A percentile compares a stretch with the other conserved stretches of the same genome.
Conservation (phyloP, 495 filamentous ascomycete genomes). For the Aspergillus bertholletiae region DNA sequence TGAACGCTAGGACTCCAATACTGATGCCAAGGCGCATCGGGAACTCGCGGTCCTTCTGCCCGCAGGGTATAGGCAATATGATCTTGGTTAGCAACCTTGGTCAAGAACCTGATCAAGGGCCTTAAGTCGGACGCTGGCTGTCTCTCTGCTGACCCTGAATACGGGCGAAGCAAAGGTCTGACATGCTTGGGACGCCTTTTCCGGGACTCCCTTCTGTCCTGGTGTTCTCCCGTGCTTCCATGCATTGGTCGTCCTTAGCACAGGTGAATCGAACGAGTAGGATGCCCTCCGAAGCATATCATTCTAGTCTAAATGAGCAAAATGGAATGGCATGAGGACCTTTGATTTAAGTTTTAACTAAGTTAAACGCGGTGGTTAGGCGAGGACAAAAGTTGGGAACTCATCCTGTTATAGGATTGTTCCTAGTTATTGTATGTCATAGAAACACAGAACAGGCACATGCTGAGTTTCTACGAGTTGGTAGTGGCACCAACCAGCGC, state of each 20-base stretch:
- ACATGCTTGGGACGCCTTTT: background rate
- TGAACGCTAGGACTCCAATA: background rate
- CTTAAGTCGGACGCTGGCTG: no score
- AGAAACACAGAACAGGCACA: no score
- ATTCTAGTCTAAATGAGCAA: background rate
- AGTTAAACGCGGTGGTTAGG: background rate
- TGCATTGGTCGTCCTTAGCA: slow-evolving; percentile 19
- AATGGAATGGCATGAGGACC: background rate
- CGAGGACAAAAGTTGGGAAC: background rate
- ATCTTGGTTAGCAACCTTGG: background rate
- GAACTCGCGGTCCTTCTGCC: background rate
- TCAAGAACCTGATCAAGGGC: no score
- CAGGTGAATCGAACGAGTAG: background rate
- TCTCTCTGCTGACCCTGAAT: no score
- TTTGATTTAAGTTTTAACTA: background rate
- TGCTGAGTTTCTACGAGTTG: no score
- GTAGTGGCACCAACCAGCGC: no score
- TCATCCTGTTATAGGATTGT: no score
- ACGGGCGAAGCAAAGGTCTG: background rate
- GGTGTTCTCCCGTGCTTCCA: slow-evolving; percentile 32
- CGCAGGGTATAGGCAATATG: background rate
- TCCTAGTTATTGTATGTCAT: no score
- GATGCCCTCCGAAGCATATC: background rate
- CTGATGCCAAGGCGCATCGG: background rate
- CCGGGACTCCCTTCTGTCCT: background rate